Base-by-base conservation (phyloP, 176 grass and related monocot genomes). In the Carex kokanica region DNA sequence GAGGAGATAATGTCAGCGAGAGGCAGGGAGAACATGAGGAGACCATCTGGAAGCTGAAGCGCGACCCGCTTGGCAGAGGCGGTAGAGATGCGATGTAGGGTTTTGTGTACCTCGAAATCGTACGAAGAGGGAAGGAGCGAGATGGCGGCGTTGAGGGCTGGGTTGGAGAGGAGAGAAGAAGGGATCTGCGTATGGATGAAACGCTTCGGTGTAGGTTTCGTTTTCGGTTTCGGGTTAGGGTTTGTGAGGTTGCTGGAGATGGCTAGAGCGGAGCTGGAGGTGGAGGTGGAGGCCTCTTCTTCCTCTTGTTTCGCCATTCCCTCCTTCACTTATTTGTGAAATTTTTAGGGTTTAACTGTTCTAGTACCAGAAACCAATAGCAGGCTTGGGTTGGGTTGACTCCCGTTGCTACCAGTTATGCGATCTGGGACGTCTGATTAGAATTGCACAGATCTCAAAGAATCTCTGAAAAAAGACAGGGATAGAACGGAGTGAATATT, bases 71-170 rank as follows among this genome's bases (percentile, higher is more conserved):
- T 86, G 16, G 95, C 81, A 12, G 61, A 80, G 2, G 91, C 79
- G 31, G 92, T 87, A 5, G 84, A 81, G 69, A 98, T 87, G 68
- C 95, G 92, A 83, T 98, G 95, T 14, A 92, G 87, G 6, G 95
- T 98, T 87, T 98, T 98, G 74, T 83, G 91, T 55, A 98, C 78
- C 90, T 98, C 92, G 84, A 95, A 95, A 88, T 93, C 86, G 86
- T 98, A 93, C 32, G 83, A 86, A 13, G 88, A 83, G 0, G 90
- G 92, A 43, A 98, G 89, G 58, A 98, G 89, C 63, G 91, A 86
- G 55, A 87, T 77, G 79, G 91, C 89, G 32, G 95, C 84, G 16
- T 87, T 83, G 18, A 98, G 90, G 41, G 91, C 79, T 3, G 95
- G 90, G 82, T 98, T 89, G 47, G 74, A 78, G 67, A 98, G 92